Evolutionary conservation across 2,329 filamentous ascomycete species (phyloP), one percentile per base, ranked within the genome.

Genomic region (Xylaria sp.): DNA sequence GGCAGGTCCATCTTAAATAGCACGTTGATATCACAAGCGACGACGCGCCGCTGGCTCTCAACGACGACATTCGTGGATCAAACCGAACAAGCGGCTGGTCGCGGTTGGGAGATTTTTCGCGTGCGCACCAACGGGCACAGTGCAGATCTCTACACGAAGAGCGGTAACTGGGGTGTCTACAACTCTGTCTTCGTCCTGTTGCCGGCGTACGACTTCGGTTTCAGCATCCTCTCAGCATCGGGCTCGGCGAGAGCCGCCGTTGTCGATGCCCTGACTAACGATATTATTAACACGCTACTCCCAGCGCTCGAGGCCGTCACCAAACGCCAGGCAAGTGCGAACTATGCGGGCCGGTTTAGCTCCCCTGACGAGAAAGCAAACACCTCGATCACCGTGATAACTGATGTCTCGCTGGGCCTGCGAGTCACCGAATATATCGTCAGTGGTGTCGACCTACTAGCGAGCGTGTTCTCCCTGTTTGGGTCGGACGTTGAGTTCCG

Each of bases 81-180:
- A 25, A 61, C 51, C 31, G 46, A 56, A n/a, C 59, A 61, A 17
- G 43, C 59, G 4, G 59, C 57, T 11, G 59, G 59, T 12, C 43
- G 59, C 8, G 59, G 59, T 3, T 61, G 59, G 59, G 59, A 61
- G 46, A 57, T 61, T 6, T 61, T 61, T 28, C 51, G 59, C 9
- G 52, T 61, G 46, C 51, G 52, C 51, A 38, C 19, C 45, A 49
- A 56, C 43, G 47, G 43, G 25, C 59, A 61, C 28, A 61, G 50
- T 43, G 28, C 57, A 15, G 45, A 61, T 37, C 52, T 61, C 25
- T 57, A 35, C 45, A 61, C 51, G 14, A 61, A 61, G 45, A 61
- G 59, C 31, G 59, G 59, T 3, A 61, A 56, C 52, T 61, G 59
- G 59, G 59, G 59, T 45, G 59, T 61, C 25, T 61, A 61, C 38